Conservation (phyloP, 2,329 filamentous ascomycete species). For the Scytalidium sp. region DNA sequence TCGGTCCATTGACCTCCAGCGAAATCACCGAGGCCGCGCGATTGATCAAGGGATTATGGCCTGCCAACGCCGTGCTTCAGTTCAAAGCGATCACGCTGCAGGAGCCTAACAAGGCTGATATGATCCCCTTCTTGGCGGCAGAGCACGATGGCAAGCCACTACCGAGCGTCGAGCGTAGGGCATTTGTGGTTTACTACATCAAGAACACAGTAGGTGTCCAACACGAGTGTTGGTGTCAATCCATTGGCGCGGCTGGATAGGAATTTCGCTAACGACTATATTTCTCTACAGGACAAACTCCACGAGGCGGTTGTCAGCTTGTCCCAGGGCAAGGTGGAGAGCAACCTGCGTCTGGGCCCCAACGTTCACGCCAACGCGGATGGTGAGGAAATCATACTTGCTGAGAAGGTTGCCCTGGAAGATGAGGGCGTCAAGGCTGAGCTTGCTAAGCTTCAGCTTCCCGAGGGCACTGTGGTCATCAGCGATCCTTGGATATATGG, state of each 20-base stretch:
- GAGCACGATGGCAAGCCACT: slow-evolving; percentile 39
- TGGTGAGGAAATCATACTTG: slow-evolving; percentile 54
- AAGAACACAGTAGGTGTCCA: slow-evolving; percentile 49
- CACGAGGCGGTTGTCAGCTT: slow-evolving; percentile 58
- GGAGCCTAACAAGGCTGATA: slow-evolving; percentile 52
- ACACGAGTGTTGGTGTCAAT: not conserved
- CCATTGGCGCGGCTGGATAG: not conserved
- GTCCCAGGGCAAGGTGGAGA: slow-evolving; percentile 45
- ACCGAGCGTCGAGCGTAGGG: slow-evolving; percentile 44
- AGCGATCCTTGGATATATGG: slow-evolving; percentile 66
- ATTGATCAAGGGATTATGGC: slow-evolving; percentile 53
- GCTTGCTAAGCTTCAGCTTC: slow-evolving; percentile 59
- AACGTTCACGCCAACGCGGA: slow-evolving; percentile 59
- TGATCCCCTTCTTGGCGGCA: slow-evolving; percentile 47
- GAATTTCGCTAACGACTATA: slow-evolving; percentile 2
- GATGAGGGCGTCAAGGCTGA: slow-evolving; percentile 57
- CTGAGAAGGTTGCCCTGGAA: slow-evolving; percentile 53
- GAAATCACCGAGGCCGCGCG: slow-evolving; percentile 52
- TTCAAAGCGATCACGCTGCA: slow-evolving; percentile 63
- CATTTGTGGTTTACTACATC: slow-evolving; percentile 57
- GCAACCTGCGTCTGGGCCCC: slow-evolving; percentile 55
- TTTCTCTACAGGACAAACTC: slow-evolving; percentile 49
- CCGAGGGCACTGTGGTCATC: slow-evolving; percentile 55
- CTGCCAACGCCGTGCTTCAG: slow-evolving; percentile 50
- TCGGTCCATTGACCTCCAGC: slow-evolving; percentile 54